Evolutionary conservation across 495 filamentous ascomycete species (phyloP), one percentile per base, ranked within the genome.

Genomic region (Darksidea phi): DNA sequence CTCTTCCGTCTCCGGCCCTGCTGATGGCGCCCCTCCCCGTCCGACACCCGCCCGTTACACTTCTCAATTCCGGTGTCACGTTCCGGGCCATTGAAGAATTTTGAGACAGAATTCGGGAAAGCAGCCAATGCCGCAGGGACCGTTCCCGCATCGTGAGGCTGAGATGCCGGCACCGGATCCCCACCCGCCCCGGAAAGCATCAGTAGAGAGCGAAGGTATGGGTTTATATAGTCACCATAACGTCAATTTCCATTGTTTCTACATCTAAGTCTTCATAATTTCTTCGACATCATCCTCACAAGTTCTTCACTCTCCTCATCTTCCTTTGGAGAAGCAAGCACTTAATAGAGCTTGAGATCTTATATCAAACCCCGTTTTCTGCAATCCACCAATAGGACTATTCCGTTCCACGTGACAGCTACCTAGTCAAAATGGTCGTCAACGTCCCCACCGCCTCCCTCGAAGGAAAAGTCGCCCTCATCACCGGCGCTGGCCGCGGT

Each of bases 381-480:
- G 10, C 15, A 12, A 36, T 48, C 50, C 11, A 17, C 17, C 32
- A 43, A 43, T 43, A 43, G 41, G 41, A 43, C 41, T 43, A 43
- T 43, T 43, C 15, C 13, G 6, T 43, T 43, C 13, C 54, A 60
- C 56, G 49, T 53, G 43, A 61, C 46, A 52, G 13, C 41, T 15
- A 6, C 17, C 18, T 15, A 4, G 15, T 23, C 62, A 68, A 59
- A 57, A 68, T 68, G 68, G 59, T 65, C 55, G 34, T 71, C 67
- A 38, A 61, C 61, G 64, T 75, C 56, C 75, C 64, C 59, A 68
- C 70, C 54, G 69, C 72, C 59, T 71, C 70, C 57, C 70, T 88
- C 34, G 79, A 82, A 57, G 84, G 84, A 68, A 88, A 87, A 74
- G 84, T 89, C 62, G 87, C 87, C 48, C 78, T 90, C 32, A 79